Conservation (phyloP, 2,329 filamentous ascomycete genomes). For the Ophiocordyceps sinensis region DNA sequence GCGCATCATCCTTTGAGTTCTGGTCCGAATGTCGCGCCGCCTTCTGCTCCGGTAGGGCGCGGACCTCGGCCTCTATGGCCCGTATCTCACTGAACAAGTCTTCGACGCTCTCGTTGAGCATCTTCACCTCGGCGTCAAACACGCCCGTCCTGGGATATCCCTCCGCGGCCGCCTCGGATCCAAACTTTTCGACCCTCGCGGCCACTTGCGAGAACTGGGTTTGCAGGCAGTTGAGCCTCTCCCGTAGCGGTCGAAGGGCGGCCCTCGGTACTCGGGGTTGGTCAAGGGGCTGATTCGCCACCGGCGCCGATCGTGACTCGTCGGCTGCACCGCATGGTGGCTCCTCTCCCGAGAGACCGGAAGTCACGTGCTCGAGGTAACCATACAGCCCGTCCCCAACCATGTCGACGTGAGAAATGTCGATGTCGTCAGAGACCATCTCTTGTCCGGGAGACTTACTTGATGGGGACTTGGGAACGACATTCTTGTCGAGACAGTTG, state of each 20-base stretch:
- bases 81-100: slow-evolving; percentile 5
- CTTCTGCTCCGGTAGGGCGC: slow-evolving; percentile 13
- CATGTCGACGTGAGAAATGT: slow-evolving; percentile 25
- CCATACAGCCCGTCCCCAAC: slow-evolving; percentile 9
- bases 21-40: slow-evolving; percentile 9
- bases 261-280: no score
- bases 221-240: slow-evolving; percentile 18
- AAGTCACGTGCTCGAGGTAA: neutral
- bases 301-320: neutral
- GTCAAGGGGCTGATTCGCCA: no score
- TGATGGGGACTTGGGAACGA: neutral
- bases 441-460: neutral
- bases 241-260: slow-evolving; percentile 11
- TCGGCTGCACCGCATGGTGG: neutral
- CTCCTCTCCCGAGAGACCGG: neutral
- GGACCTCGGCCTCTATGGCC: slow-evolving; percentile 4
- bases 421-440: slow-evolving; percentile 27
- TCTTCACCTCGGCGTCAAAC: slow-evolving; percentile 20
- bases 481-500: neutral
- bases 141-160: slow-evolving; percentile 16
- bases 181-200: slow-evolving; percentile 15
- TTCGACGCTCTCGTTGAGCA: slow-evolving; percentile 2
- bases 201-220: slow-evolving; percentile 13
- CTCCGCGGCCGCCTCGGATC: slow-evolving; percentile 9
- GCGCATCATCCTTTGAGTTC: slow-evolving; percentile 4